A percentile compares a stretch with the other conserved stretches of the same genome.
These are phyloP conservation scores for Schizosaccharomyces japonicus DNA, from an alignment of 805 yeast genomes.

Conservation along the genomic window DNA sequence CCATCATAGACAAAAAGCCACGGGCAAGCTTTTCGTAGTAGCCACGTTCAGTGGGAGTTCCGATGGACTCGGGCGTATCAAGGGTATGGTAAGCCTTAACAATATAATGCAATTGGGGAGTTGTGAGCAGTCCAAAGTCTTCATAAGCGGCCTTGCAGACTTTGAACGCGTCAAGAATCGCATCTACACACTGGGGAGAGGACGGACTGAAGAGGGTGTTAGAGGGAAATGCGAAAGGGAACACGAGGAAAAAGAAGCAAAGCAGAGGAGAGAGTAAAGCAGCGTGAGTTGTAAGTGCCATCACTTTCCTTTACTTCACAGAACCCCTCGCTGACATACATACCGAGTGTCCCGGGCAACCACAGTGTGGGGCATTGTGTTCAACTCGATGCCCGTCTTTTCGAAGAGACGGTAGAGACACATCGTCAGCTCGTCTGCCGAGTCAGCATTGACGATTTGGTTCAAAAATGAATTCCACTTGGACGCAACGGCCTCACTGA, in stretches of 20 bases:
- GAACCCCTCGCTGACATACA: neutral
- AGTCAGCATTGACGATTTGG: constrained; percentile 42
- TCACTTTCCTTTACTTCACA: too few relatives aligned
- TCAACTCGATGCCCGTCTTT: constrained; percentile 23
- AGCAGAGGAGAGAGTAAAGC: neutral
- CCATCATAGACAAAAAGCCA: constrained; percentile 26
- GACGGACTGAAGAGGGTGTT: neutral
- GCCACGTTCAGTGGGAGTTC: constrained; percentile 38
- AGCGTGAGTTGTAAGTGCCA: too few relatives aligned
- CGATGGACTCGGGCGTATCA: constrained; percentile 23
- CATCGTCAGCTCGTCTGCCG: constrained; percentile 22
- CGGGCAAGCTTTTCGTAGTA: constrained; percentile 40
- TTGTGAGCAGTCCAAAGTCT: constrained; percentile 44
- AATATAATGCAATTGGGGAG: constrained; percentile 83
- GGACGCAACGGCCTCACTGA: constrained; percentile 66
- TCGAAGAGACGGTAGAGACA: constrained; percentile 20
- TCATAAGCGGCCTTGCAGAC: neutral
- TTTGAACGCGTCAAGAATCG: neutral
- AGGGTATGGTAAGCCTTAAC: constrained; percentile 49
- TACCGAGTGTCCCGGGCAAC: constrained; percentile 56
- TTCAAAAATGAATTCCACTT: constrained; percentile 74
- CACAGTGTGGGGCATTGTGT: constrained; percentile 20
- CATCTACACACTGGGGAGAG: neutral
- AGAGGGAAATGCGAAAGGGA: neutral
- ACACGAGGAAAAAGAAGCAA: neutral